Percentiles rank a stretch among this genome's conserved stretches.
Conservation (phyloP, 306 rosid species). For the Amphicarpaea edgeworthii region DNA sequence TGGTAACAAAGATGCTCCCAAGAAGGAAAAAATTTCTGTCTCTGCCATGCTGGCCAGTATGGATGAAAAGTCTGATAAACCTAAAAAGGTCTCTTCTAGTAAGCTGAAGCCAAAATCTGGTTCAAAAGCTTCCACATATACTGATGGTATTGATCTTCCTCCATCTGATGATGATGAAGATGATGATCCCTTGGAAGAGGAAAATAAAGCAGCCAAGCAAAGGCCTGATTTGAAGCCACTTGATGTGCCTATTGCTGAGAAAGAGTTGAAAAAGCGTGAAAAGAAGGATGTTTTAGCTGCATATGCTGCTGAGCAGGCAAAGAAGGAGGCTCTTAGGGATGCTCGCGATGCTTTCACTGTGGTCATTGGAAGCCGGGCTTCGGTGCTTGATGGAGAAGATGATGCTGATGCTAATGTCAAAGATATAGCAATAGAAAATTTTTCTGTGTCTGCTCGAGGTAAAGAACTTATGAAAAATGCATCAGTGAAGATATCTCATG, state of each 20-base stretch:
- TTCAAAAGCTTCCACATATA: conserved; percentile 57
- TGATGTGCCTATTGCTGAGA: conserved; percentile 54
- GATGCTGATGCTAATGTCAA: conserved; percentile 70
- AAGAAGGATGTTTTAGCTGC: conserved; percentile 71
- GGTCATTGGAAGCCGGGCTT: conserved; percentile 67
- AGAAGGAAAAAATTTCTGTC: conserved; percentile 50
- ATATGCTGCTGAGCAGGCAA: conserved; percentile 59
- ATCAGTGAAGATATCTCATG: conserved; percentile 68
- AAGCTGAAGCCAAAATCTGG: conserved; percentile 57
- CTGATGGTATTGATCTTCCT: conserved; percentile 68
- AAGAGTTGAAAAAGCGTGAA: conserved; percentile 64
- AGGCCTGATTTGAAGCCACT: conserved; percentile 51
- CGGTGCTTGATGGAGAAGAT: conserved; percentile 68
- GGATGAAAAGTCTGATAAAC: conserved; percentile 53
- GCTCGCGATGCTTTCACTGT: conserved; percentile 85
- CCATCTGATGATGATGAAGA: conserved; percentile 68
- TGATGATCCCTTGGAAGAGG: conserved; percentile 53
- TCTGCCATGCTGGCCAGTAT: conserved; percentile 51
- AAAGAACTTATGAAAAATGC: conserved; percentile 66
- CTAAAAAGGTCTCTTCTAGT: conserved; percentile 52
- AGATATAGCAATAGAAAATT: conserved; percentile 62
- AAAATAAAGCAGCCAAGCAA: conserved; percentile 37
- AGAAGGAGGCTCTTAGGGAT: conserved; percentile 67
- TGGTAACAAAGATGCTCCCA: conserved; percentile 42
- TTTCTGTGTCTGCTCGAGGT: conserved; percentile 65